Conservation (phyloP, 2,329 filamentous ascomycete species). For the Curvularia sp. region DNA sequence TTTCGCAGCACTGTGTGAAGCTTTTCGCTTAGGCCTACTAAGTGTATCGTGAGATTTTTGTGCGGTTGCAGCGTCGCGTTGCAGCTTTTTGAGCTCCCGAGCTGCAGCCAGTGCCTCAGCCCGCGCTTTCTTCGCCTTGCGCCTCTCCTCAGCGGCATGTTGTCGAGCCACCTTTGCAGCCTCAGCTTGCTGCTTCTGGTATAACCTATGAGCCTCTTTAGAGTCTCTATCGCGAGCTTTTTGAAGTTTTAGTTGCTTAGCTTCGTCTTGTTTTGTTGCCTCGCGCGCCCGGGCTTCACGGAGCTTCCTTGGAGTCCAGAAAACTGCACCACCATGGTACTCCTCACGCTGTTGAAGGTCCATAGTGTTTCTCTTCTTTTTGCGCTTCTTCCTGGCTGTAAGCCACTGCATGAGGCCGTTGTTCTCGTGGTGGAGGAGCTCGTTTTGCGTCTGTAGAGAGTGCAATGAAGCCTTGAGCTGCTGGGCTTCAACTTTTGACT, state of each 20-base stretch:
- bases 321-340: background rate
- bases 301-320: slow-evolving; percentile 2
- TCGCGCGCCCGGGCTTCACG: background rate
- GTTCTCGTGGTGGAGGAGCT: background rate
- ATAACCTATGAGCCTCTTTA: background rate
- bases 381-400: background rate
- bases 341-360: background rate
- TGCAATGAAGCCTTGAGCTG: slow-evolving; percentile 1
- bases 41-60: background rate
- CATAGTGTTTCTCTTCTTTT: background rate
- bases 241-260: background rate
- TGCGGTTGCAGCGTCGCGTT: slow-evolving; percentile 4
- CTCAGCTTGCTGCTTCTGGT: background rate
- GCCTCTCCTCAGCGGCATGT: background rate
- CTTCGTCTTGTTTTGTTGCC: background rate
- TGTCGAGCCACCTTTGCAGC: background rate
- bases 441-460: background rate
- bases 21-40: slow-evolving; percentile 3
- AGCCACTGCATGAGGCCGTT: background rate
- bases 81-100: slow-evolving; percentile 5
- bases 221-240: background rate
- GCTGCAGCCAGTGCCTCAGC: background rate
- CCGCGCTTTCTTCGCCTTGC: background rate
- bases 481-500: background rate
- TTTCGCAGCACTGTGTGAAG: background rate